Evolutionary conservation across 768 basidiomycete species (phyloP).

Genomic region (Paxillus rubicundulus): DNA sequence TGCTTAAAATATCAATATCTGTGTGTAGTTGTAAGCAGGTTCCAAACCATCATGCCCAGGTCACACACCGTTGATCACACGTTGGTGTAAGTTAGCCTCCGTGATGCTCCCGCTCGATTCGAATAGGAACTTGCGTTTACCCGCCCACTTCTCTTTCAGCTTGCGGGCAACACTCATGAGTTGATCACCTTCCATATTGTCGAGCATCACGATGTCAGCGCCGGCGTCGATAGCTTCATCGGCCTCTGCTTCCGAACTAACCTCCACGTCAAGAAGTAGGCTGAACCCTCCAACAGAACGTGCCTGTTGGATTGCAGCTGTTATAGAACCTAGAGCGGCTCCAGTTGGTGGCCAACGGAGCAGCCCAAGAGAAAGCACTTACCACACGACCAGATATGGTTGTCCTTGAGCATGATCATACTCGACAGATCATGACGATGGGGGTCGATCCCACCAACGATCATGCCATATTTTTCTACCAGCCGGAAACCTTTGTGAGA

Average conservation of each 20-base stretch:
- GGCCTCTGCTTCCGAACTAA: constrained; percentile 82
- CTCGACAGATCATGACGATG: constrained; percentile 96
- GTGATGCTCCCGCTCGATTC: constrained; percentile 97
- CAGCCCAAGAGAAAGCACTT: constrained; percentile 13
- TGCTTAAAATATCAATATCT: constrained; percentile 96
- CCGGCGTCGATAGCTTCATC: constrained; percentile 97
- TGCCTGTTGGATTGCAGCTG: constrained; percentile 80
- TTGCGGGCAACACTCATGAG: constrained; percentile 64
- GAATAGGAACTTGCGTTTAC: constrained; percentile 79
- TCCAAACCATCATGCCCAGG: background rate
- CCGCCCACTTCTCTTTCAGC: constrained; percentile 77
- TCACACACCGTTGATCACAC: constrained; percentile 75
- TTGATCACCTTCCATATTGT: constrained; percentile 82
- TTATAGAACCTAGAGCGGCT: constrained; percentile 71
- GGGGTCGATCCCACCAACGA: constrained; percentile 93
- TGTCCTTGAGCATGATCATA: constrained; percentile 99
- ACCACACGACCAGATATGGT: constrained; percentile 98
- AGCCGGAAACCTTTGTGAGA: constrained; percentile 77
- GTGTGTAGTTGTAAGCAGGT: constrained; percentile 9
- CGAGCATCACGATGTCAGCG: constrained; percentile 93
- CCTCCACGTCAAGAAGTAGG: constrained; percentile 91
- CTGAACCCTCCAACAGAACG: constrained; percentile 90
- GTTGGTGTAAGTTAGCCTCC: constrained; percentile 75
- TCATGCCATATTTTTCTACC: constrained; percentile 98
- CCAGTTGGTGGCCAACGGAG: constrained; percentile 1